Conservation (phyloP, 1,284 basidiomycete species). For the Albatrellus sp. region DNA sequence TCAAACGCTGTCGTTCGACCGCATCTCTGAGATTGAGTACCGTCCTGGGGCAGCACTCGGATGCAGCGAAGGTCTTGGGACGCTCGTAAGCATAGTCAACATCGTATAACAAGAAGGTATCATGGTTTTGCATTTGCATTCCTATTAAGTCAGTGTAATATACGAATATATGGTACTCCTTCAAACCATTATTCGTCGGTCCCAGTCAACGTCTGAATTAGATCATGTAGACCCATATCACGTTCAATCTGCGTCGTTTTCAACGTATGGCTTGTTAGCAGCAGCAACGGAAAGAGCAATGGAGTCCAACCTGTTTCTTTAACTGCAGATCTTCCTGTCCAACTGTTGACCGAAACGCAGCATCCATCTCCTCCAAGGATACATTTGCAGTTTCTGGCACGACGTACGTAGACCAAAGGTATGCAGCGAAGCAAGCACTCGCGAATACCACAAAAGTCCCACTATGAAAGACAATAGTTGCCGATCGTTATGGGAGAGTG, state of each 20-base stretch:
- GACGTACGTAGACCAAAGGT: constrained; percentile 52
- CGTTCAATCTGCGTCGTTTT: constrained; percentile 22
- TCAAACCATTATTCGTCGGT: too few species aligned
- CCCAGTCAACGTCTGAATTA: constrained; percentile 4
- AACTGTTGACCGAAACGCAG: constrained; percentile 45
- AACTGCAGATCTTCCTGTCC: constrained; percentile 38
- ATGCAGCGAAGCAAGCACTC: constrained; percentile 47
- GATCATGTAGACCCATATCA: constrained; percentile 19
- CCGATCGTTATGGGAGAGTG: background rate
- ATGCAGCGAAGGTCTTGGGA: too few species aligned
- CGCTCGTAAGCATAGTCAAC: too few species aligned
- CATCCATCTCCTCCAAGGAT: constrained; percentile 68
- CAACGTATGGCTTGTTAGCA: background rate
- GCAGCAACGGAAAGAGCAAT: background rate
- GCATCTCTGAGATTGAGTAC: too few species aligned
- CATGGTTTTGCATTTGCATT: too few species aligned
- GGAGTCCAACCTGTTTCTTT: constrained; percentile 31
- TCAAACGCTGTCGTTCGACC: too few species aligned
- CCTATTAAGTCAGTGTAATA: too few species aligned
- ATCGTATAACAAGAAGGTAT: too few species aligned
- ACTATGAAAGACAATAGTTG: constrained; percentile 4
- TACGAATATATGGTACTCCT: too few species aligned
- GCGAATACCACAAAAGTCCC: constrained; percentile 59
- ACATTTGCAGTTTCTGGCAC: constrained; percentile 72
- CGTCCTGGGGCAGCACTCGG: too few species aligned